Evolutionary conservation across 768 basidiomycete genomes (phyloP).

Genomic region (Rhodotorula taiwanensis): DNA sequence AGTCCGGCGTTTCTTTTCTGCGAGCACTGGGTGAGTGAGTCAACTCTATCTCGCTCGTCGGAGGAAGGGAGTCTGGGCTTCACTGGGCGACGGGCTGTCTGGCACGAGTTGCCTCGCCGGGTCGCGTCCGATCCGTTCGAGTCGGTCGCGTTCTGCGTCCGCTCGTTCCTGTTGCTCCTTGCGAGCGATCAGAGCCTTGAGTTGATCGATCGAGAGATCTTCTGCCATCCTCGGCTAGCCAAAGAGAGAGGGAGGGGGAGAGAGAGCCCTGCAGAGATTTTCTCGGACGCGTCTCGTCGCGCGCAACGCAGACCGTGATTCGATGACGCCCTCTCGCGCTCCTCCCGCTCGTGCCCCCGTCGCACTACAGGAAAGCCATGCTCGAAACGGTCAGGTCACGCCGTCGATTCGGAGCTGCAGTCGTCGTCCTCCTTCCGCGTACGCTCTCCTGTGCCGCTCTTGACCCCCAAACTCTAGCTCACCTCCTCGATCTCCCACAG

Average conservation of each 20-base stretch:
- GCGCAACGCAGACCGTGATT: neutral
- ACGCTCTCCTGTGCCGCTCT: neutral
- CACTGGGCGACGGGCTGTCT: constrained; percentile 19
- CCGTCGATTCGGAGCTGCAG: constrained; percentile 16
- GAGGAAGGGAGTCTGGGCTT: neutral
- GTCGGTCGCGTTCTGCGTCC: neutral
- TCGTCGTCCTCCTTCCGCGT: constrained; percentile 24
- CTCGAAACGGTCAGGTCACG: constrained; percentile 23
- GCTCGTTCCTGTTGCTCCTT: neutral
- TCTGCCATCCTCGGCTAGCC: neutral
- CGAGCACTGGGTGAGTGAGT: too few species aligned
- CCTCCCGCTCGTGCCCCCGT: neutral
- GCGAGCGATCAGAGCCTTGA: neutral
- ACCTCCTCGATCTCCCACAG: neutral
- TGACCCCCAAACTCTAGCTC: neutral
- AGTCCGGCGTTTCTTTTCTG: constrained; percentile 28
- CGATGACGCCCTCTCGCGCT: neutral
- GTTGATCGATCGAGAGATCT: neutral
- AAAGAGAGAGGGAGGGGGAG: neutral
- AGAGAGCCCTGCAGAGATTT: neutral
- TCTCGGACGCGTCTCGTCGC: neutral
- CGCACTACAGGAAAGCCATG: neutral
- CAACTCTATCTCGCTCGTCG: rapidly evolving
- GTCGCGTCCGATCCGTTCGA: too few species aligned
- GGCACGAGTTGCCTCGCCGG: constrained; percentile 13